These are phyloP conservation scores for Exophiala aquamarina DNA, from an alignment of 2,329 filamentous ascomycete species.

Conservation along the genomic window DNA sequence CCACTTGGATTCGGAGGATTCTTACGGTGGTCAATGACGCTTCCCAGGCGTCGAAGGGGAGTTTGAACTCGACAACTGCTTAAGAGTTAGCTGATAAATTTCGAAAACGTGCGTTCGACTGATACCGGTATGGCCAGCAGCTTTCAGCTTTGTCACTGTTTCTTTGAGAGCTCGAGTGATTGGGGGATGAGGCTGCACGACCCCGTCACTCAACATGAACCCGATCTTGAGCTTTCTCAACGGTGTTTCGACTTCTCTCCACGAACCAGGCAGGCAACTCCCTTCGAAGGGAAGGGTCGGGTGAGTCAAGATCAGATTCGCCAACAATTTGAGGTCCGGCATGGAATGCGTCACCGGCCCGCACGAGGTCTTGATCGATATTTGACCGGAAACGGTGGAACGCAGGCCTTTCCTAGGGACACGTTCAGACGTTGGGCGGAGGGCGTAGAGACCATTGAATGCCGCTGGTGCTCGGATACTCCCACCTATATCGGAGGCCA, in stretches of 20 bases:
- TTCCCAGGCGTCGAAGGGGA: constrained; percentile 21
- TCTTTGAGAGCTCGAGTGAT: constrained; percentile 52
- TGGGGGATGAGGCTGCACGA: constrained; percentile 66
- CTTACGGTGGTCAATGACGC: constrained; percentile 15
- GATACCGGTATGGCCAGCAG: constrained; percentile 23
- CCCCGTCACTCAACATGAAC: constrained; percentile 64
- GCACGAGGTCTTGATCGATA: constrained; percentile 47
- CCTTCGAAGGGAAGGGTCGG: constrained; percentile 56
- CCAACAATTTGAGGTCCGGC: constrained; percentile 47
- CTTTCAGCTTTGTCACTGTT: constrained; percentile 44
- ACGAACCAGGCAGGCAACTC: constrained; percentile 51
- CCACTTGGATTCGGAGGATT: constrained; percentile 49
- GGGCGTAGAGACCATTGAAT: constrained; percentile 41
- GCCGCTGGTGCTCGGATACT: constrained; percentile 41
- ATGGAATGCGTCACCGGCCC: constrained; percentile 57
- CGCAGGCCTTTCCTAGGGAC: constrained; percentile 34
- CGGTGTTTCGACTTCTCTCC: constrained; percentile 36
- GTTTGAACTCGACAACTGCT: constrained; percentile 19
- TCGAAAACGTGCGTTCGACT: neutral
- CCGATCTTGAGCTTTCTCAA: constrained; percentile 52
- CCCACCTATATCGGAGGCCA: constrained; percentile 47
- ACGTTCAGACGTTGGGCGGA: constrained; percentile 41
- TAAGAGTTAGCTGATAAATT: neutral
- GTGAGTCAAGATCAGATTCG: constrained; percentile 40
- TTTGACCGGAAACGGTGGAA: constrained; percentile 16